phyloP scores from a whole-genome alignment of 768 basidiomycete species.

The Cubamyces sp. region DNA sequence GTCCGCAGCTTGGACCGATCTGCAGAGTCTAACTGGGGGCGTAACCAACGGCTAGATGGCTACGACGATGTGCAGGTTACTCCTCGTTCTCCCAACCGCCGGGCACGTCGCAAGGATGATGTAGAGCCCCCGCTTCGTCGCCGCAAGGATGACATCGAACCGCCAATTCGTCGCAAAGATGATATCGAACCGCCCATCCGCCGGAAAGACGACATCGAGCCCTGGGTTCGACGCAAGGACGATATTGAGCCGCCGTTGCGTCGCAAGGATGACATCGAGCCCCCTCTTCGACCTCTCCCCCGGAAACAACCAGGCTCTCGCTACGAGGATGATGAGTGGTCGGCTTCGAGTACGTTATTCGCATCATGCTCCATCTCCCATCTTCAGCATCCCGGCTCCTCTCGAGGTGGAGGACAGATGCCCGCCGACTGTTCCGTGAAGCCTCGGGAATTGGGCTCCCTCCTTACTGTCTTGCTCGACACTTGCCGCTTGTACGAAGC shows the following conservation, averaged over 20 bases:
- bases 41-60: slow-evolving; percentile 7
- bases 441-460: slow-evolving; percentile 50
- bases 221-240: slow-evolving; percentile 10
- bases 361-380: slow-evolving; percentile 50
- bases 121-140: slow-evolving; percentile 17
- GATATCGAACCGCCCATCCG: slow-evolving; percentile 17
- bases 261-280: slow-evolving; percentile 18
- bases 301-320: slow-evolving; percentile 26
- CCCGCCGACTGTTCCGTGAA: slow-evolving; percentile 40
- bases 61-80: not conserved
- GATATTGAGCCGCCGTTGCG: slow-evolving; percentile 19
- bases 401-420: slow-evolving; percentile 37
- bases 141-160: slow-evolving; percentile 10
- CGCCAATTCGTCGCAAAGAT: slow-evolving; percentile 3
- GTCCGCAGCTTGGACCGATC: slow-evolving; percentile 11
- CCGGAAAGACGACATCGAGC: slow-evolving; percentile 17
- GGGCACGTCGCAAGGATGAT: slow-evolving; percentile 17
- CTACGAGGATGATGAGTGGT: slow-evolving; percentile 29
- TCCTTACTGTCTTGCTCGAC: slow-evolving; percentile 37
- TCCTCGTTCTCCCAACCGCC: slow-evolving; percentile 4
- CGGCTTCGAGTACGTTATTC: slow-evolving; percentile 65
- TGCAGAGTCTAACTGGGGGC: slow-evolving; percentile 5
- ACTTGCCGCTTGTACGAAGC: slow-evolving; percentile 45
- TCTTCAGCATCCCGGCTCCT: slow-evolving; percentile 44
- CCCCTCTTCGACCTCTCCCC: slow-evolving; percentile 14